phyloP scores from a whole-genome alignment of 495 filamentous ascomycete species.

The Tuber magnatum region DNA sequence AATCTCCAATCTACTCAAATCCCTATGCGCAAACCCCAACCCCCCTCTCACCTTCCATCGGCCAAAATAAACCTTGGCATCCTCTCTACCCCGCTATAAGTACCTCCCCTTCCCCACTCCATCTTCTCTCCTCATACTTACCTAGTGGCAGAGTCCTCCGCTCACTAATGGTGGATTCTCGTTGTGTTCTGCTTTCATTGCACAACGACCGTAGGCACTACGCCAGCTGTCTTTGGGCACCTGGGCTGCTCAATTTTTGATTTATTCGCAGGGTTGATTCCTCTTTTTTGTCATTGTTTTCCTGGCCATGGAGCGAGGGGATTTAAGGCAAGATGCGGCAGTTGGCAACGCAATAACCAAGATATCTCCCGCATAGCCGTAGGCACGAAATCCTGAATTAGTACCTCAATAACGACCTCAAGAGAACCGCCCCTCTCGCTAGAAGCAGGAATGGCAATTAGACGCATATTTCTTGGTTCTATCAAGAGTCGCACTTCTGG shows the following conservation, averaged over 20 bases:
- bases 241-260: background rate
- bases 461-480: too few relatives aligned
- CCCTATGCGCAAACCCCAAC: too few relatives aligned
- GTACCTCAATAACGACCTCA: too few relatives aligned
- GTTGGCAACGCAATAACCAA: too few relatives aligned
- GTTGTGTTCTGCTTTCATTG: background rate
- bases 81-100: background rate
- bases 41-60: background rate
- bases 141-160: background rate
- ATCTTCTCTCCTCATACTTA: background rate
- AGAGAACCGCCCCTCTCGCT: too few relatives aligned
- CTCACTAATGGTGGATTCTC: background rate
- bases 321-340: background rate
- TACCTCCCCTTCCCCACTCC: background rate
- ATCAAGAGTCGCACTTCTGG: too few relatives aligned
- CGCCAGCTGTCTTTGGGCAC: background rate
- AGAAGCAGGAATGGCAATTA: too few relatives aligned
- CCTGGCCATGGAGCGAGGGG: background rate
- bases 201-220: background rate
- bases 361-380: too few relatives aligned
- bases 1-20: background rate
- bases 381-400: too few relatives aligned
- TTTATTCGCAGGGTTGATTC: background rate
- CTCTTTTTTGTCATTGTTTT: background rate
- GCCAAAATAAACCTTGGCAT: background rate